Conservation (phyloP, 306 rosid genomes). For the Glycine tomentella region DNA sequence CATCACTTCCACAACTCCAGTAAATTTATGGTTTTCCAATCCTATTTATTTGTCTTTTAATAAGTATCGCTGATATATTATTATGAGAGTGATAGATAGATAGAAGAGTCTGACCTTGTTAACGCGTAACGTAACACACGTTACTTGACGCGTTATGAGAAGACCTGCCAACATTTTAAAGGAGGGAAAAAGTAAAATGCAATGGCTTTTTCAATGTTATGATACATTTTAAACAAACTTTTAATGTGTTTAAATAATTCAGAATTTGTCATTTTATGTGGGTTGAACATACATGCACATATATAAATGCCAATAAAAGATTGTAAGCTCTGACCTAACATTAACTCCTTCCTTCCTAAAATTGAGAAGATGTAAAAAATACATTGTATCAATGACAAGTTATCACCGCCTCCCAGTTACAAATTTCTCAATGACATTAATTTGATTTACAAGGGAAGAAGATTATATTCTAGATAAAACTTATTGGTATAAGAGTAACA, state of each 20-base stretch:
- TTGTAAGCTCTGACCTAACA: neutral
- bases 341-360: neutral
- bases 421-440: neutral
- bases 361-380: neutral
- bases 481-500: neutral
- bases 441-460: neutral
- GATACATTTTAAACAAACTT: neutral
- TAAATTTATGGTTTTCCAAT: constrained; percentile 18
- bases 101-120: constrained; percentile 17
- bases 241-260: constrained; percentile 1
- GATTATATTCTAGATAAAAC: neutral
- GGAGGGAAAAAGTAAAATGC: neutral
- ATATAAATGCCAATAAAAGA: neutral
- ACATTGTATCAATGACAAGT: neutral
- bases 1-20: constrained; percentile 31
- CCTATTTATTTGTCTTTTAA: constrained; percentile 19
- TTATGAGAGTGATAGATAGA: constrained; percentile 27
- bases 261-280: neutral
- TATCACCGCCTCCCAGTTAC: neutral
- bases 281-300: neutral
- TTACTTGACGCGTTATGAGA: constrained; percentile 33
- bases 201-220: neutral
- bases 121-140: constrained; percentile 37
- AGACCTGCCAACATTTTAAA: constrained; percentile 28
- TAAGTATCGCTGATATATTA: constrained; percentile 6